Conservation (phyloP, 495 filamentous ascomycete species). For the Neohortaea acidophila region DNA sequence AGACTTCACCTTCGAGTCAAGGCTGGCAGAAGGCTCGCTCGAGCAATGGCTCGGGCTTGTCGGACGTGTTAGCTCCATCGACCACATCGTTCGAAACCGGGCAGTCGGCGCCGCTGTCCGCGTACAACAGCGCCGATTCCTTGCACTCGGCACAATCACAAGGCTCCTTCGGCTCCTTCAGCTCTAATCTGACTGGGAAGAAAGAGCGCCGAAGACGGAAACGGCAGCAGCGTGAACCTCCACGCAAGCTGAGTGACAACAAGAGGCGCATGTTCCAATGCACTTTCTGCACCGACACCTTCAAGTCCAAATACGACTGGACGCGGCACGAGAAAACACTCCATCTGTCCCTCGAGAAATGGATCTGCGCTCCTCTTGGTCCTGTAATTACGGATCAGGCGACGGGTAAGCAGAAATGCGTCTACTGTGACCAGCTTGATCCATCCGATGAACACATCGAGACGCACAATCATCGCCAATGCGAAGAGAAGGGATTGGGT, state of each 20-base stretch:
- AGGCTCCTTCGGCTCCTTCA: conserved; percentile 29
- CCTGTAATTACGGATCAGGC: conserved; percentile 32
- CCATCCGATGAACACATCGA: conserved; percentile 49
- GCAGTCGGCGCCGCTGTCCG: conserved; percentile 6
- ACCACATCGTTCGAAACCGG: conserved; percentile 52
- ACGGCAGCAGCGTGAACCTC: conserved; percentile 35
- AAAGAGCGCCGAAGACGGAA: conserved; percentile 60
- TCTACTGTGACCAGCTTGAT: conserved; percentile 47
- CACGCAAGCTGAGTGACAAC: conserved; percentile 27
- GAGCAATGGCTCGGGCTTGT: conserved; percentile 41
- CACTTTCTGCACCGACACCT: conserved; percentile 70
- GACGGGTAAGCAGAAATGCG: conserved; percentile 40
- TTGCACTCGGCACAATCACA: conserved; percentile 52
- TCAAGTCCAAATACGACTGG: conserved; percentile 77
- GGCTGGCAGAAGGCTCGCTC: conserved; percentile 28
- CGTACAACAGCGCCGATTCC: conserved; percentile 10
- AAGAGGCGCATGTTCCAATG: conserved; percentile 53
- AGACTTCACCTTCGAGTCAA: conserved; percentile 12
- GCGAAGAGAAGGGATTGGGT: conserved; percentile 45
- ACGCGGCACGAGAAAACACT: conserved; percentile 68
- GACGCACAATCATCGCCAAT: conserved; percentile 54
- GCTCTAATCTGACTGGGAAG: conserved; percentile 44
- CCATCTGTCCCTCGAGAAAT: conserved; percentile 61
- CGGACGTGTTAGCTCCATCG: conserved; percentile 47
- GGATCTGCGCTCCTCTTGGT: conserved; percentile 55